These are phyloP conservation scores for Didymella sp. DNA, from an alignment of 2,329 filamentous ascomycete genomes.

Conservation along the genomic window DNA sequence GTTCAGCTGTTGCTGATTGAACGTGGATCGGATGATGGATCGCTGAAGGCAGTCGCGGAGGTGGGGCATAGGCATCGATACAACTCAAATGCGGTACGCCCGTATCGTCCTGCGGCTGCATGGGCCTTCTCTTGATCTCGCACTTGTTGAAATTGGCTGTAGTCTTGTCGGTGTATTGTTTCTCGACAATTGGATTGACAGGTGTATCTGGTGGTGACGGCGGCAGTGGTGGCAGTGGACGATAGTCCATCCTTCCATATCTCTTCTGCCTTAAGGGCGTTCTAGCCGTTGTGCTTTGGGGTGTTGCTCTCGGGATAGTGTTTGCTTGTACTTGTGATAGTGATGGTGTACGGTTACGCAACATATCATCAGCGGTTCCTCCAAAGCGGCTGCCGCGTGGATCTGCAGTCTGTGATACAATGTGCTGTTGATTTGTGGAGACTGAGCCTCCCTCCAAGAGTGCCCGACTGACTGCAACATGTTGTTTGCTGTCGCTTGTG, in stretches of 20 bases:
- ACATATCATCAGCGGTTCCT: conserved; percentile 6
- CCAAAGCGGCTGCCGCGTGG: conserved; percentile 24
- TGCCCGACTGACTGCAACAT: neutral
- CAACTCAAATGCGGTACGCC: neutral
- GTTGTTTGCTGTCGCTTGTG: conserved; percentile 9
- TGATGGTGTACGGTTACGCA: conserved; percentile 27
- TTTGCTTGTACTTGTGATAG: conserved; percentile 22
- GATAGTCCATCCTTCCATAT: conserved; percentile 5
- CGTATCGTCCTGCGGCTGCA: neutral
- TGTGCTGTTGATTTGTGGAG: conserved; percentile 21
- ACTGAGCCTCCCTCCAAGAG: neutral
- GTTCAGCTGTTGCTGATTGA: neutral
- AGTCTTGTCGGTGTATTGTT: neutral
- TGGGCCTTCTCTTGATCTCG: neutral
- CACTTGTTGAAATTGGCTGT: conserved; percentile 9
- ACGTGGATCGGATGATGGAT: neutral
- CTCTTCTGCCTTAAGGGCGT: conserved; percentile 3
- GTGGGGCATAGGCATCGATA: neutral
- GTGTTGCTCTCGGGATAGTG: neutral
- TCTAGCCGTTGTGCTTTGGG: neutral
- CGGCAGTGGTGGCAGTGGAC: conserved; percentile 25
- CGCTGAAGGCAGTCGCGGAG: neutral
- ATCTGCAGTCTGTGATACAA: conserved; percentile 21
- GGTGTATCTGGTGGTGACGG: neutral
- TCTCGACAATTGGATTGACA: neutral